Evolutionary conservation across 164 flowering plant genomes (phyloP).

Genomic region (Tetrastigma voinierianum): DNA sequence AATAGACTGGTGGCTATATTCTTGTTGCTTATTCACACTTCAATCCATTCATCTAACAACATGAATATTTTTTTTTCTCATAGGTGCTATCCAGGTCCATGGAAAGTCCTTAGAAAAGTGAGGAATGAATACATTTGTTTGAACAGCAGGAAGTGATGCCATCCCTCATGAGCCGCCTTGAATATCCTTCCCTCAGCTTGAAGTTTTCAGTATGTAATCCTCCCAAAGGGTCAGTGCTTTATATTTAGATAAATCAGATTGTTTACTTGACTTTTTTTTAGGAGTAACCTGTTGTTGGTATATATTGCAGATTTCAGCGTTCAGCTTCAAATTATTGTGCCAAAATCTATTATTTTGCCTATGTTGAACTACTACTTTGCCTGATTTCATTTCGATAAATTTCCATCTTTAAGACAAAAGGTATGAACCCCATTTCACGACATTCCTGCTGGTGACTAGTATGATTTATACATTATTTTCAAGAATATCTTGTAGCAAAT

Average conservation of each 20-base stretch:
- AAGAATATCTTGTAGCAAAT: too few species aligned
- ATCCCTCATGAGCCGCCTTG: slow-evolving; percentile 82
- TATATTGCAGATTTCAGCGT: too few species aligned
- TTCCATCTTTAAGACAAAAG: too few species aligned
- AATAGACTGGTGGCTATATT: neutral
- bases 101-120: slow-evolving; percentile 74
- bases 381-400: too few species aligned
- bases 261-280: neutral
- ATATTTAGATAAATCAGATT: neutral
- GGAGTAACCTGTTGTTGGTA: neutral
- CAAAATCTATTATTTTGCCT: too few species aligned
- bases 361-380: too few species aligned
- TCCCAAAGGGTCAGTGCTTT: neutral
- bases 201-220: slow-evolving; percentile 10
- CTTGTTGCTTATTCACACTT: neutral
- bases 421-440: too few species aligned
- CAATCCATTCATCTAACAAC: neutral
- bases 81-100: slow-evolving; percentile 91
- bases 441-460: too few species aligned
- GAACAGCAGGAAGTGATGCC: slow-evolving; percentile 85
- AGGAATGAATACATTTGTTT: slow-evolving; percentile 50
- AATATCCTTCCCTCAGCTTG: slow-evolving; percentile 73
- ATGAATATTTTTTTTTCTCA: neutral
- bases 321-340: too few species aligned
- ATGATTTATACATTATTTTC: too few species aligned